Evolutionary conservation across 495 filamentous ascomycete species (phyloP), one percentile per base, ranked within the genome.

Genomic region (Podospora tetraspora): DNA sequence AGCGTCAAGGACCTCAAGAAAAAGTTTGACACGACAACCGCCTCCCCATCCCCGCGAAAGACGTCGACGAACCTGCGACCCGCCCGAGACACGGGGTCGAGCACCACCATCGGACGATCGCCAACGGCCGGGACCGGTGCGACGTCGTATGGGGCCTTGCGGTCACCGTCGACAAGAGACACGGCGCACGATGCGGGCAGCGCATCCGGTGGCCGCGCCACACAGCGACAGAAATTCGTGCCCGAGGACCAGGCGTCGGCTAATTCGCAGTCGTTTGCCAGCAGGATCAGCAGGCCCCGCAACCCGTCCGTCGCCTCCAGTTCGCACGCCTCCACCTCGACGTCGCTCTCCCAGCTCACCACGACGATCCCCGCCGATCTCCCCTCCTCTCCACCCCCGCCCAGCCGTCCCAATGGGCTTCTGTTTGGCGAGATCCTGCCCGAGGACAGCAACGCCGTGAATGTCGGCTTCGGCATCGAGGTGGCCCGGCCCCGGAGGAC

Each of bases 1-100:
- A 87, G 83, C 71, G 85, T 87, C 29, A 85, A 83, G 73, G 84
- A 87, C 72, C 74, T 86, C 57, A 81, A 82, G 71, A 84, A 82
- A 71, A 83, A 78, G 62, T 87, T 87, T 69, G 83, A 87, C 73
- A 80, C 80, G 66, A 69, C 74, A 66, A 5, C 67, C 76, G 4
- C 68, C 63, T 12, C 62, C 72, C 24, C 21, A 3, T 61, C 75
- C 29, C 25, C 66, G 34, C 77, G 76, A 59, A 84, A 81, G 74
- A 57, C 73, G 22, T 37, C 70, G 57, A 60, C 43, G 43, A 52
- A 52, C 43, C 43, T 77, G 66, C 79, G 75, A 65, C 72, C 76
- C 67, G 66, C 68, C 66, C 74, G 68, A 78, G 78, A 75, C 74
- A 76, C 65, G 57, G 52, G 69, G n/a, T 70, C 79, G 24, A 67